Conservation (phyloP, 352 stramenopile species). For the Pythium utonaiense region DNA sequence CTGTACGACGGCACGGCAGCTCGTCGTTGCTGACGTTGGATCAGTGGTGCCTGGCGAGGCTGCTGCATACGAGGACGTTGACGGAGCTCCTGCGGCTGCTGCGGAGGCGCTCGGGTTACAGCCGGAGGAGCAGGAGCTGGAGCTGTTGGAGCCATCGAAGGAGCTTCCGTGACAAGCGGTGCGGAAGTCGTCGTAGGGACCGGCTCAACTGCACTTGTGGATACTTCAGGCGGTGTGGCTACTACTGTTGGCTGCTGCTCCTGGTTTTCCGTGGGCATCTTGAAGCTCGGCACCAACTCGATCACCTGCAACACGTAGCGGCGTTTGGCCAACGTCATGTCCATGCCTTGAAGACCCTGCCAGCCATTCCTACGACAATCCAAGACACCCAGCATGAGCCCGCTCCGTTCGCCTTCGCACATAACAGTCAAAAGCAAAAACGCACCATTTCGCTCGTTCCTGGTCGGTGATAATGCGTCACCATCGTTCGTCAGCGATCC, state of each 20-base stretch:
- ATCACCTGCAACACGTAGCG: constrained; percentile 54
- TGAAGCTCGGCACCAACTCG: constrained; percentile 43
- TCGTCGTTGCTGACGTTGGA: constrained; percentile 15
- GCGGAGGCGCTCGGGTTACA: background rate
- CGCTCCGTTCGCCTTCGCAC: too few species aligned
- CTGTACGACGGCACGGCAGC: constrained; percentile 14
- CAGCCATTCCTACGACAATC: constrained; percentile 44
- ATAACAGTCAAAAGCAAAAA: background rate
- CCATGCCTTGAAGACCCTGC: constrained; percentile 35
- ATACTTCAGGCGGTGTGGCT: background rate
- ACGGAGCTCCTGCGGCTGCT: background rate
- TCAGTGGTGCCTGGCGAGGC: background rate
- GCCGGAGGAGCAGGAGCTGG: background rate
- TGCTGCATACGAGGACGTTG: background rate
- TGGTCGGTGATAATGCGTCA: constrained; percentile 9
- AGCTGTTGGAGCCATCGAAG: background rate
- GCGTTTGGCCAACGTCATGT: constrained; percentile 34
- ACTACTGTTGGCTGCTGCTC: background rate
- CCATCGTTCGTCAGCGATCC: background rate
- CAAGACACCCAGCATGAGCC: too few species aligned
- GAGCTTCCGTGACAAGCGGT: background rate
- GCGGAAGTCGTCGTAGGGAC: background rate
- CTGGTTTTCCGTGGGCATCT: constrained; percentile 24
- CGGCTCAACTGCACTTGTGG: background rate
- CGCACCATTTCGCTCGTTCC: constrained; percentile 62